A percentile compares a stretch with the other conserved stretches of the same genome.
phyloP scores from a whole-genome alignment of 2,329 filamentous ascomycete species.

The Colletotrichum simmondsii region DNA sequence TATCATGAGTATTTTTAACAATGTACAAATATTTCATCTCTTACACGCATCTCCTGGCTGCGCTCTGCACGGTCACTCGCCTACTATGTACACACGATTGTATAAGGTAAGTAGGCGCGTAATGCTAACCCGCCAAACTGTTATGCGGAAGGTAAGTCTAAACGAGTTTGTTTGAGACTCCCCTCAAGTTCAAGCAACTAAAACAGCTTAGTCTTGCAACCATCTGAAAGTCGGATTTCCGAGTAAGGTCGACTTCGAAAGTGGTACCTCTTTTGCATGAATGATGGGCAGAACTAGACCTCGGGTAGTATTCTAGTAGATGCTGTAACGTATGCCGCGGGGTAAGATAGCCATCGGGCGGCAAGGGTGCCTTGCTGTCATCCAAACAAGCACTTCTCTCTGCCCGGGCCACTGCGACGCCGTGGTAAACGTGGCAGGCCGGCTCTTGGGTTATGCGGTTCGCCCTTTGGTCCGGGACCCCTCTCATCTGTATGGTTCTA shows the following conservation, averaged over 20 bases:
- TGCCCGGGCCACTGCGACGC: conserved; percentile 1
- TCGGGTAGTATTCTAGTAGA: conserved; percentile 18
- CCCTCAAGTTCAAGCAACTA: neutral
- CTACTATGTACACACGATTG: too few species aligned
- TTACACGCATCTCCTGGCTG: too few species aligned
- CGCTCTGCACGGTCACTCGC: too few species aligned
- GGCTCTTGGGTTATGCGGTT: neutral
- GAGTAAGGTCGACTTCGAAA: neutral
- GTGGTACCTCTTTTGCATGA: neutral
- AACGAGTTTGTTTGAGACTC: neutral
- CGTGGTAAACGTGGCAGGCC: neutral
- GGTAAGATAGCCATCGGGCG: conserved; percentile 14
- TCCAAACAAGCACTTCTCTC: conserved; percentile 7
- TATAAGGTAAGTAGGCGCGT: neutral
- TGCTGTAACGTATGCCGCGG: conserved; percentile 18
- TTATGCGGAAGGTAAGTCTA: neutral
- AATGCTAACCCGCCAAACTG: neutral
- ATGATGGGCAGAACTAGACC: neutral
- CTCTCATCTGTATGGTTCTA: neutral
- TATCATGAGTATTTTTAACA: conserved; percentile 18
- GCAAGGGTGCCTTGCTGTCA: conserved; percentile 31
- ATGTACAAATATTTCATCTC: conserved; percentile 19
- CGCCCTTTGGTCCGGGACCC: neutral
- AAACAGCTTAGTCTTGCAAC: too few species aligned
- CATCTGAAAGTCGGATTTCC: neutral